Percentiles rank a stretch among this genome's conserved stretches.
Conservation (phyloP, 805 yeast species). For the Lipomyces yamadae region DNA sequence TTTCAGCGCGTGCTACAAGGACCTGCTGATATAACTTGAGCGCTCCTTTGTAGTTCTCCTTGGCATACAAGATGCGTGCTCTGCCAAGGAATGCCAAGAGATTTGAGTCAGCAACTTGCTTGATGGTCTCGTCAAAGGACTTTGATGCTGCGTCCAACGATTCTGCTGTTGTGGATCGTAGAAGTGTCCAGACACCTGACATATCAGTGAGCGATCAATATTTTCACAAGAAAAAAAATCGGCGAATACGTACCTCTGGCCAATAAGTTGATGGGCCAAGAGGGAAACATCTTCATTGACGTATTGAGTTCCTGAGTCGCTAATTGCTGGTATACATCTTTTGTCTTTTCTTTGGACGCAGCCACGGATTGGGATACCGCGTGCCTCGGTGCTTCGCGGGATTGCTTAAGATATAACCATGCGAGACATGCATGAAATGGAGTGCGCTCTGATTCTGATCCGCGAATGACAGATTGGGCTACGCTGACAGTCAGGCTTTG, state of each 20-base stretch:
- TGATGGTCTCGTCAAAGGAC: conserved; percentile 64
- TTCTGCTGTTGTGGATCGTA: conserved; percentile 50
- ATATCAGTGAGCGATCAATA: background rate
- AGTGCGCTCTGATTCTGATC: conserved; percentile 51
- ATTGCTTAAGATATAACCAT: conserved; percentile 62
- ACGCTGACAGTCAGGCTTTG: background rate
- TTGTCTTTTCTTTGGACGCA: conserved; percentile 34
- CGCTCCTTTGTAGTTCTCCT: conserved; percentile 73
- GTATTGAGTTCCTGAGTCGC: conserved; percentile 54
- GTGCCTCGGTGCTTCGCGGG: conserved; percentile 43
- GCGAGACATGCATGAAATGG: conserved; percentile 65
- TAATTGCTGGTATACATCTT: conserved; percentile 45
- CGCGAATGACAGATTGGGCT: conserved; percentile 33
- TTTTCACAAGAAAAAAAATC: background rate
- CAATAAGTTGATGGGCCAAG: conserved; percentile 57
- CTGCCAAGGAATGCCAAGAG: conserved; percentile 79
- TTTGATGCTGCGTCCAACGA: conserved; percentile 73
- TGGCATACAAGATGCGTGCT: conserved; percentile 77
- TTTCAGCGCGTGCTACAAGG: conserved; percentile 68
- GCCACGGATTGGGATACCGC: conserved; percentile 10
- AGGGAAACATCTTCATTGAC: conserved; percentile 55
- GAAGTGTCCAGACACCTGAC: conserved; percentile 56
- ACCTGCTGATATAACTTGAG: conserved; percentile 84
- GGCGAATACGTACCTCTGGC: conserved; percentile 54
- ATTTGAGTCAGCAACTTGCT: conserved; percentile 60